These are phyloP conservation scores for Apiospora sp. DNA, from an alignment of 2,329 filamentous ascomycete species.

Conservation along the genomic window DNA sequence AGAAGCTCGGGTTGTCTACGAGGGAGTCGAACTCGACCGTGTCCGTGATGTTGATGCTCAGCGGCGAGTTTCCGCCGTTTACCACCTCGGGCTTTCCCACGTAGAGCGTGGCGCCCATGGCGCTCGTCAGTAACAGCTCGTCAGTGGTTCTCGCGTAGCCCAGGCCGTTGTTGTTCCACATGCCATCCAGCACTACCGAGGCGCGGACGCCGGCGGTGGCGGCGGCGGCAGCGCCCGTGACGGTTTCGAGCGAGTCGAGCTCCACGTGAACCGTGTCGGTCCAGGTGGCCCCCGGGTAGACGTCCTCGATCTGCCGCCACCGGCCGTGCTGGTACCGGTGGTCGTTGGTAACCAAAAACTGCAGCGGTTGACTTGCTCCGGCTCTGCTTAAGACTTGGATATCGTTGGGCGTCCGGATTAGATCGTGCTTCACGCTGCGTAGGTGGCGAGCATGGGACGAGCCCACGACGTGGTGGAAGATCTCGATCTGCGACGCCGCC, in stretches of 20 bases:
- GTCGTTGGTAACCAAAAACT: constrained; percentile 68
- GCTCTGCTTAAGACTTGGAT: constrained; percentile 38
- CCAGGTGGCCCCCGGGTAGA: constrained; percentile 52
- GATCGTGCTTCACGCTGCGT: constrained; percentile 59
- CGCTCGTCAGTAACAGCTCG: constrained; percentile 54
- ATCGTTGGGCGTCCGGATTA: constrained; percentile 67
- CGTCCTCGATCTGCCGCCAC: constrained; percentile 56
- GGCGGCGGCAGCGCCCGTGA: constrained; percentile 34
- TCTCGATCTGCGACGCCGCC: constrained; percentile 61
- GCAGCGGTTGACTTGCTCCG: constrained; percentile 52
- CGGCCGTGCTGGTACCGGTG: constrained; percentile 59
- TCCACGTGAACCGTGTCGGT: constrained; percentile 56
- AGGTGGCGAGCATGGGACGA: constrained; percentile 52
- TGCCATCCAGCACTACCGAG: constrained; percentile 49
- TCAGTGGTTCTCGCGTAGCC: constrained; percentile 52
- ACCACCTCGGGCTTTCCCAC: constrained; percentile 41
- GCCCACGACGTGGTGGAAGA: constrained; percentile 62
- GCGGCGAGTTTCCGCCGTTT: constrained; percentile 33
- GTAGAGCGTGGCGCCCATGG: constrained; percentile 55
- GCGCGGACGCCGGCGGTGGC: constrained; percentile 48
- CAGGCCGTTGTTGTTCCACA: constrained; percentile 66
- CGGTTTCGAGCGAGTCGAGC: constrained; percentile 38
- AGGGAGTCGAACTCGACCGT: constrained; percentile 52
- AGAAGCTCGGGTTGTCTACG: constrained; percentile 67
- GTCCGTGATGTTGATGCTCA: constrained; percentile 51